These are phyloP conservation scores for Leptographium wingfieldii DNA, from an alignment of 2,329 filamentous ascomycete species.

Conservation along the genomic window DNA sequence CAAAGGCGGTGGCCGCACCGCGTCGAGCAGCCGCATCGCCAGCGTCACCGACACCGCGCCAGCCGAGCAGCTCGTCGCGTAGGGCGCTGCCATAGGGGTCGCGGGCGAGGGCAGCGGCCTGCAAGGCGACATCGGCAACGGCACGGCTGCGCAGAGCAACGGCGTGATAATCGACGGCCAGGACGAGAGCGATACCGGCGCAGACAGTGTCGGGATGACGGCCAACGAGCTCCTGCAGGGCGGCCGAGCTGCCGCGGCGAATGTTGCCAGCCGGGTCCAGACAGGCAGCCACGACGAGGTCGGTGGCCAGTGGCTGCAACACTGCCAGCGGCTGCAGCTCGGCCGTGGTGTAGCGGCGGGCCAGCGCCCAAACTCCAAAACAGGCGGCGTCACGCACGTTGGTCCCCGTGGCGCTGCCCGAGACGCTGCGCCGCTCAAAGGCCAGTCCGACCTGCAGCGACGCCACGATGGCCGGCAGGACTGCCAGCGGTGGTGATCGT, in stretches of 20 bases:
- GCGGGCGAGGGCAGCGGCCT: slow-evolving; percentile 50
- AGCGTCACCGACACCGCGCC: slow-evolving; percentile 76
- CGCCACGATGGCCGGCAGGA: slow-evolving; percentile 62
- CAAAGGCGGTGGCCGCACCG: slow-evolving; percentile 58
- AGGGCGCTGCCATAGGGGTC: slow-evolving; percentile 58
- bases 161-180: slow-evolving; percentile 83
- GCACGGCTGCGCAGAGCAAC: slow-evolving; percentile 80
- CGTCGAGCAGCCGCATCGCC: slow-evolving; percentile 62
- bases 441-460: slow-evolving; percentile 66
- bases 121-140: slow-evolving; percentile 61
- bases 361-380: slow-evolving; percentile 90
- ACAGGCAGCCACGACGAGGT: slow-evolving; percentile 70
- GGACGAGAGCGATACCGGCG: slow-evolving; percentile 74
- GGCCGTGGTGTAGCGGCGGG: slow-evolving; percentile 68
- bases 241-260: slow-evolving; percentile 79
- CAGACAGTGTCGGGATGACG: slow-evolving; percentile 77
- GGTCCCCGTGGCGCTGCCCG: slow-evolving; percentile 72
- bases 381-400: slow-evolving; percentile 93
- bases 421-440: slow-evolving; percentile 79
- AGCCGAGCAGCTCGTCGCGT: slow-evolving; percentile 59
- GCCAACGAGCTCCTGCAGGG: slow-evolving; percentile 85
- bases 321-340: slow-evolving; percentile 58
- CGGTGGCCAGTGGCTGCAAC: slow-evolving; percentile 47
- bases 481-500: slow-evolving; percentile 58
- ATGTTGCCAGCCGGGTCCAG: slow-evolving; percentile 91